Percentiles rank a stretch among this genome's conserved stretches.
Conservation (phyloP, 148 eudicot species). For the Amaranthus hypochondriacus region DNA sequence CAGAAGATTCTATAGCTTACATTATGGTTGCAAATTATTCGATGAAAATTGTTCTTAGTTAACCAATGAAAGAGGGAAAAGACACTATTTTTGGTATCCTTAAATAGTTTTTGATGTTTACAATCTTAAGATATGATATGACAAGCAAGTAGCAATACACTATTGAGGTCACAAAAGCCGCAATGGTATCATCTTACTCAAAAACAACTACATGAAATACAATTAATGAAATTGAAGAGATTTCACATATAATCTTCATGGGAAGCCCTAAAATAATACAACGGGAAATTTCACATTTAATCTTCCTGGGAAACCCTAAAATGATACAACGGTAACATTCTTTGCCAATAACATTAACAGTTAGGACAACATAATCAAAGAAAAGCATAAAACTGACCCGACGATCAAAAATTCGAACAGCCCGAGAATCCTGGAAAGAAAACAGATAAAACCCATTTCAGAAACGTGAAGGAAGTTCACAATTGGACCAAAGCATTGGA, state of each 20-base stretch:
- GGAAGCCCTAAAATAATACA: background rate
- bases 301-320: background rate
- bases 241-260: background rate
- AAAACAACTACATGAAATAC: background rate
- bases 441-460: conserved; percentile 12
- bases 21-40: no score
- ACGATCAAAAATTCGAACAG: conserved; percentile 85
- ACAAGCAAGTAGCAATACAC: background rate
- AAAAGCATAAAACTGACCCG: conserved; percentile 47
- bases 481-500: background rate
- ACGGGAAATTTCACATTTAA: background rate
- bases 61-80: no score
- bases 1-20: no score
- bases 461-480: background rate
- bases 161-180: background rate
- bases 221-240: background rate
- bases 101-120: background rate
- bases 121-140: background rate
- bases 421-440: conserved; percentile 62
- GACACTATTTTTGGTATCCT: no score
- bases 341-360: conserved; percentile 3
- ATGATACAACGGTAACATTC: background rate
- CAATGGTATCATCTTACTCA: conserved; percentile 1
- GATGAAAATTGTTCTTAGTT: no score
- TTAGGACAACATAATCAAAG: background rate